A percentile compares a stretch with the other conserved stretches of the same genome.
These are phyloP conservation scores for Xylaria sp. DNA, from an alignment of 495 filamentous ascomycete species.

Conservation along the genomic window DNA sequence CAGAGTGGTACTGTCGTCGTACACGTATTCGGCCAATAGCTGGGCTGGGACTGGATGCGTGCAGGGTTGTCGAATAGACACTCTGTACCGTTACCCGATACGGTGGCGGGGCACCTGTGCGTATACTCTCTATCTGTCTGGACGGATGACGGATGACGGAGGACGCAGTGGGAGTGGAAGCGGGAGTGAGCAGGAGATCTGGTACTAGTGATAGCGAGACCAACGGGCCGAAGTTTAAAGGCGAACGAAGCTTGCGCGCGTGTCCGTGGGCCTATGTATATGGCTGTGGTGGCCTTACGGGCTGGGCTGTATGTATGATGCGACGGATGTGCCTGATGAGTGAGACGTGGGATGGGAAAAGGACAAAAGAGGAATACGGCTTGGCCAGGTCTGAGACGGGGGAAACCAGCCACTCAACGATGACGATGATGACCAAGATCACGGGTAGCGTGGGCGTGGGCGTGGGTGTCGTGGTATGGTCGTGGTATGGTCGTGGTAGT, in stretches of 20 bases:
- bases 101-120: conserved; percentile 13
- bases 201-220: neutral
- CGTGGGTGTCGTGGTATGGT: no score
- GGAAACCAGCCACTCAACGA: conserved; percentile 1
- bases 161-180: neutral
- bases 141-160: no score
- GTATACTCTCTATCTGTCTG: no score
- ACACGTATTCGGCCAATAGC: conserved; percentile 8
- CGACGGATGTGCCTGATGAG: neutral
- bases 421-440: conserved; percentile 14
- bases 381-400: neutral
- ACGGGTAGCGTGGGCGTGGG: conserved; percentile 11
- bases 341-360: neutral
- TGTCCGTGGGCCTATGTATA: neutral
- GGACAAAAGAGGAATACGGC: neutral
- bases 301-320: conserved; percentile 7
- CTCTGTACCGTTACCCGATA: conserved; percentile 6
- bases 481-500: no score
- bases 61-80: neutral
- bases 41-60: neutral
- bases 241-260: neutral
- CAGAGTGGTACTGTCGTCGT: neutral
- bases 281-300: neutral
- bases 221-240: conserved; percentile 2
- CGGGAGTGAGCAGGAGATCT: neutral